Evolutionary conservation across 257 asterid species (phyloP), one percentile per base, ranked within the genome.

Genomic region (Solanum chilense): DNA sequence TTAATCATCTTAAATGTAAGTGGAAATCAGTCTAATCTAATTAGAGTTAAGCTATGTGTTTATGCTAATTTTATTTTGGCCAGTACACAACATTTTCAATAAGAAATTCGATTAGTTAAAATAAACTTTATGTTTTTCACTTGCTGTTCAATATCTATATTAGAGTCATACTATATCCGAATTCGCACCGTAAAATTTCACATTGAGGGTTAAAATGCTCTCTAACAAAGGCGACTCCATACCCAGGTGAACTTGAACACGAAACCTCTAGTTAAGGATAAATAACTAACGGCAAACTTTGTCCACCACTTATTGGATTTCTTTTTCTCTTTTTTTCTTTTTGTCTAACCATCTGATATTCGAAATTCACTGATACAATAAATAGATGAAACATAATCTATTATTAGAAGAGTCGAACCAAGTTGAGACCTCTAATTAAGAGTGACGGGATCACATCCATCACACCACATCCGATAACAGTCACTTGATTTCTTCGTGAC

Each of bases 21-120:
- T 93, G 96, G 95, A 88, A 75, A 87, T 90, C 89, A 87, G 77
- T 92, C 92, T 92, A 93, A 93, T 90, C 95, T 90, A 93, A 90
- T 92, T 87, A 88, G 86, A 74, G 74, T 42, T 83, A 82, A 45
- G 83, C 66, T 92, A 89, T 85, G 92, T 92, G 95, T 91, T 85
- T 25, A 77, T 86, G 82, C 85, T 88, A 81, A 86, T 83, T 69
- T 87, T 66, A 88, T 87, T 87, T 88, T 80, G 86, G 82, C 91
- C 93, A 92, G 88, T 92, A 86, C 89, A 45, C 68, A 87, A 88
- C 87, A 86, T 70, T 82, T 85, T 20, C 87, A 78, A 80, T 78
- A 33, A 49, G 83, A 66, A 90, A 23, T n/a, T 35, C n/a, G 37
- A 86, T 75, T 62, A 42, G 58, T 13, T 7, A 41, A 66, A 64